phyloP scores from a whole-genome alignment of 306 rosid species.

The Potentilla sterilis region DNA sequence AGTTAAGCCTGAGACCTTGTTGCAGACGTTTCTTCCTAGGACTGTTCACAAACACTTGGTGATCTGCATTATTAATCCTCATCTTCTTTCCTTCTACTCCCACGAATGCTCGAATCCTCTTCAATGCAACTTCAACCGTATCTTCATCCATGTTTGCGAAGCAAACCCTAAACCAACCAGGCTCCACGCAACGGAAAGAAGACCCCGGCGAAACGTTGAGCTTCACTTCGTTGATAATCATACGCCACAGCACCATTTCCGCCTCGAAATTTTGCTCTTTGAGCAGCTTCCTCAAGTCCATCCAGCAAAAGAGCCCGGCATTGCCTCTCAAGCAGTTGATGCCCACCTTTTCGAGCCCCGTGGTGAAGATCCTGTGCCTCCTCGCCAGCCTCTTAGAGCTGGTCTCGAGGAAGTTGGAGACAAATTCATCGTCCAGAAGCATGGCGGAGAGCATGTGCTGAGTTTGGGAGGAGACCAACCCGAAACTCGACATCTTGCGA shows the following conservation, averaged over 20 bases:
- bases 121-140: slow-evolving; percentile 57
- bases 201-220: slow-evolving; percentile 94
- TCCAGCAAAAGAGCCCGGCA: slow-evolving; percentile 83
- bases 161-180: slow-evolving; percentile 96
- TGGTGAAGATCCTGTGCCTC: slow-evolving; percentile 41
- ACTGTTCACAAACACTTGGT: neutral
- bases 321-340: slow-evolving; percentile 65
- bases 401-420: slow-evolving; percentile 38
- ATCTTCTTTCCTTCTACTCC: slow-evolving; percentile 25
- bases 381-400: slow-evolving; percentile 48
- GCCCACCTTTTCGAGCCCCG: slow-evolving; percentile 55
- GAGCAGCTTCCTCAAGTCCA: slow-evolving; percentile 61
- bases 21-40: slow-evolving; percentile 32
- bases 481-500: slow-evolving; percentile 94
- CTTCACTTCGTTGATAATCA: slow-evolving; percentile 67
- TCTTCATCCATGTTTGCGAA: slow-evolving; percentile 83
- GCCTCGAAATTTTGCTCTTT: slow-evolving; percentile 52
- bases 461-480: slow-evolving; percentile 75
- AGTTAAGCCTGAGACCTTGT: slow-evolving; percentile 52
- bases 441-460: slow-evolving; percentile 63
- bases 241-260: slow-evolving; percentile 67
- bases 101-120: slow-evolving; percentile 57
- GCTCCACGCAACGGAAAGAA: slow-evolving; percentile 68
- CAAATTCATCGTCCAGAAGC: slow-evolving; percentile 64
- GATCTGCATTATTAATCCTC: neutral